A percentile compares a stretch with the other conserved stretches of the same genome.
Evolutionary conservation across 225 moss, liverwort and hornwort genomes (phyloP).

Genomic region (Bryum argenteum): DNA sequence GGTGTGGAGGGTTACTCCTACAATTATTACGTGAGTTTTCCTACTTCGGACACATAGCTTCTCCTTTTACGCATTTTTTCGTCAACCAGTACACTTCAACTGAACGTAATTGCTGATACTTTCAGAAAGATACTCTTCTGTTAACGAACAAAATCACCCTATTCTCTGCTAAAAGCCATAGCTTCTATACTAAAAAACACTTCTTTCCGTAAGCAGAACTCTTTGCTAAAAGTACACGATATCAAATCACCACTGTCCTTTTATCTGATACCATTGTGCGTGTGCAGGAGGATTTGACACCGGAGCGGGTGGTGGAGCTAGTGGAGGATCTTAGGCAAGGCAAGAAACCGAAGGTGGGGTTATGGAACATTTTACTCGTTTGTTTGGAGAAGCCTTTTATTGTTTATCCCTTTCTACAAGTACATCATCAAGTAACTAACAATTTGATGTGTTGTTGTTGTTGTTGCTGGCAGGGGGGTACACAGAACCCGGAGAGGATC

Average conservation of each 20-base stretch:
- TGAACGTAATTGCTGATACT: no score
- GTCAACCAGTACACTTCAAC: neutral
- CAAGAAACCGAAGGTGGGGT: slow-evolving; percentile 69
- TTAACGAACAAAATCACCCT: no score
- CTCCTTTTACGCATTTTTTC: neutral
- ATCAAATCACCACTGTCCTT: neutral
- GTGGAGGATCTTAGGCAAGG: slow-evolving; percentile 79
- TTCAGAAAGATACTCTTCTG: no score
- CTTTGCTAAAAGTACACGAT: no score
- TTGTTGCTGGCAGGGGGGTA: slow-evolving; percentile 63
- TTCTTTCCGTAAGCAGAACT: no score
- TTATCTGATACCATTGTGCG: slow-evolving; percentile 1
- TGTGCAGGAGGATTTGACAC: slow-evolving; percentile 89
- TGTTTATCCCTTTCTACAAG: neutral
- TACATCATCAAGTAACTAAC: slow-evolving; percentile 10
- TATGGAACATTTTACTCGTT: neutral
- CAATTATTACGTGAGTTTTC: slow-evolving; percentile 83
- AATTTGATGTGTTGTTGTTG: slow-evolving; percentile 17
- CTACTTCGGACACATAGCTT: neutral
- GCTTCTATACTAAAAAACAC: no score
- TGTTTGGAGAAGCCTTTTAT: neutral
- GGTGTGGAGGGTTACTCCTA: slow-evolving; percentile 92
- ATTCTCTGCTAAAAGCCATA: no score
- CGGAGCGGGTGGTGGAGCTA: slow-evolving; percentile 72
- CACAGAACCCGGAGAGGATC: slow-evolving; percentile 69